These are phyloP conservation scores for Elongisporangium prolatum DNA, from an alignment of 352 stramenopile genomes.

Conservation along the genomic window DNA sequence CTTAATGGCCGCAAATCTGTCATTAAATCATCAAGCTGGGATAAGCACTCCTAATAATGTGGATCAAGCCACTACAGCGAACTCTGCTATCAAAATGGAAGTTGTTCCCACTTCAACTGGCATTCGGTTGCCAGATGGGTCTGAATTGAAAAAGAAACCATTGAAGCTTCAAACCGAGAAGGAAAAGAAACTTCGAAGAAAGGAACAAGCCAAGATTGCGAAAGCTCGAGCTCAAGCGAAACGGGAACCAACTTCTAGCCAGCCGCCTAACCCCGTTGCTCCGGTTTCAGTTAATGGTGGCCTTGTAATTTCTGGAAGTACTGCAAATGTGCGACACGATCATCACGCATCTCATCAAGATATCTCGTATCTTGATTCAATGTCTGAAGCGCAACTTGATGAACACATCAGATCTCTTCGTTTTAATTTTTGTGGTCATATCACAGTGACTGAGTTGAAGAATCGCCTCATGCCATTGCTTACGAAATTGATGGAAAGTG, in stretches of 20 bases:
- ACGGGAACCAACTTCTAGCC: constrained; percentile 34
- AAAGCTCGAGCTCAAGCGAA: constrained; percentile 76
- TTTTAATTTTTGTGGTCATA: constrained; percentile 87
- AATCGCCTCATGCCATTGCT: constrained; percentile 79
- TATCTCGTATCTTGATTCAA: constrained; percentile 85
- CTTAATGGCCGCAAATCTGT: constrained; percentile 2
- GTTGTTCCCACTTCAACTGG: not conserved
- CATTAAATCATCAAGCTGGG: not conserved
- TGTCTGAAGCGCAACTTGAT: constrained; percentile 81
- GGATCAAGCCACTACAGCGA: not conserved
- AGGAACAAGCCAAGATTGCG: constrained; percentile 77
- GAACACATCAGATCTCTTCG: constrained; percentile 87
- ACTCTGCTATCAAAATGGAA: not conserved
- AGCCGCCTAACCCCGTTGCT: constrained; percentile 20
- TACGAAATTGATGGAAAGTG: constrained; percentile 85
- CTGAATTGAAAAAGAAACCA: constrained; percentile 69
- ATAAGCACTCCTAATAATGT: constrained; percentile 4
- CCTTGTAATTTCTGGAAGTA: constrained; percentile 66
- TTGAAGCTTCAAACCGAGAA: constrained; percentile 80
- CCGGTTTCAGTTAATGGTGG: constrained; percentile 8
- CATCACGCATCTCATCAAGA: constrained; percentile 74
- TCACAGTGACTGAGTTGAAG: constrained; percentile 78
- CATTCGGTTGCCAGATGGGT: not conserved
- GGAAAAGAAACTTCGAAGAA: constrained; percentile 80
- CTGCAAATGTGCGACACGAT: constrained; percentile 50